Percentiles rank a stretch among this genome's conserved stretches.
phyloP scores from a whole-genome alignment of 345 rosid genomes.

The Microthlaspi erraticum region DNA sequence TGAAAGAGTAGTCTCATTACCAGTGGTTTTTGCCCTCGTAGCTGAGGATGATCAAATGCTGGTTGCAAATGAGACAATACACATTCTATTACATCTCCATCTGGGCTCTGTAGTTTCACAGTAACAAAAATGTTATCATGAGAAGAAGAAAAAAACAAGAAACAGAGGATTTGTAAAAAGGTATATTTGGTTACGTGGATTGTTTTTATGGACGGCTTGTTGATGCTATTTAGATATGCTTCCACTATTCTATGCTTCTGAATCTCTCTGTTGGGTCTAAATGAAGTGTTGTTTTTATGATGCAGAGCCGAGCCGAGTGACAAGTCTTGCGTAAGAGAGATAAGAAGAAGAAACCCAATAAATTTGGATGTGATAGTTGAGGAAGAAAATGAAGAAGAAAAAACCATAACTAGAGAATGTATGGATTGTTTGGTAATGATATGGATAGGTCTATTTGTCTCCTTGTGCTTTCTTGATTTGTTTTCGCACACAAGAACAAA shows the following conservation, averaged over 20 bases:
- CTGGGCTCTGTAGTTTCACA: slow-evolving; percentile 75
- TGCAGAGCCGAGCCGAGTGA: slow-evolving; percentile 53
- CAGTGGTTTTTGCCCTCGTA: slow-evolving; percentile 74
- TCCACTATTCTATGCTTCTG: slow-evolving; percentile 58
- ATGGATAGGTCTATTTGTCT: slow-evolving; percentile 42
- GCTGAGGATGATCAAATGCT: slow-evolving; percentile 90
- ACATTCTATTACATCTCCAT: slow-evolving; percentile 95
- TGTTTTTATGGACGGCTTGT: slow-evolving; percentile 89
- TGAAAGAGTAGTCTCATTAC: slow-evolving; percentile 44
- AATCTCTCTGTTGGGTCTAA: slow-evolving; percentile 53
- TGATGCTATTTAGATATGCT: slow-evolving; percentile 68
- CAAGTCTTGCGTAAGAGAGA: slow-evolving; percentile 43
- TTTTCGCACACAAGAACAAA: slow-evolving; percentile 37
- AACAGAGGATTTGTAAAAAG: slow-evolving; percentile 8
- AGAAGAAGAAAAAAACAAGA: background rate
- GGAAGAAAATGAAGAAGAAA: slow-evolving; percentile 46
- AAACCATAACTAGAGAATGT: slow-evolving; percentile 65
- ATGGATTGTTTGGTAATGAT: slow-evolving; percentile 42
- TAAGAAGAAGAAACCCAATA: slow-evolving; percentile 55
- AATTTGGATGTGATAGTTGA: slow-evolving; percentile 50
- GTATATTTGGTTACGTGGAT: slow-evolving; percentile 58
- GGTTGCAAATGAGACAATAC: slow-evolving; percentile 83
- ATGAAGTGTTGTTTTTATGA: slow-evolving; percentile 53
- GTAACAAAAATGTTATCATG: background rate
- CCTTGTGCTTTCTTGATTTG: slow-evolving; percentile 36